Percentiles rank a stretch among this genome's conserved stretches.
Evolutionary conservation across 1,284 basidiomycete species (phyloP).

Genomic region (Rhodotorula sp.): DNA sequence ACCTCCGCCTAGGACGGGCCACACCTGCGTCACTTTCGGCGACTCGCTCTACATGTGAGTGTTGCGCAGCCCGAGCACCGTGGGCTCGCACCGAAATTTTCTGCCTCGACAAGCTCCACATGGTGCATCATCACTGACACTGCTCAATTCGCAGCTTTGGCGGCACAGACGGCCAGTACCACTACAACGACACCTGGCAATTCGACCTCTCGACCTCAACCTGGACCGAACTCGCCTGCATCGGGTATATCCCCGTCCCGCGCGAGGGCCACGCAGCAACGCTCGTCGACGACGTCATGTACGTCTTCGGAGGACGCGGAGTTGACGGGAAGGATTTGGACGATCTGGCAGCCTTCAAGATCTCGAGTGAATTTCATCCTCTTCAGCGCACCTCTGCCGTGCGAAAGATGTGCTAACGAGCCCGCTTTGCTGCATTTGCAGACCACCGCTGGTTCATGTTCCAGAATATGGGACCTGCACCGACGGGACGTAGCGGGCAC

Average conservation of each 20-base stretch:
- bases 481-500: slow-evolving; percentile 86
- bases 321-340: slow-evolving; percentile 95
- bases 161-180: slow-evolving; percentile 95
- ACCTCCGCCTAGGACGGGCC: slow-evolving; percentile 87
- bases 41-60: slow-evolving; percentile 82
- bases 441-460: slow-evolving; percentile 92
- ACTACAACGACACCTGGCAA: slow-evolving; percentile 99
- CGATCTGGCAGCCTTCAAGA: slow-evolving; percentile 94
- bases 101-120: too few species aligned
- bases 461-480: slow-evolving; percentile 96
- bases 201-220: slow-evolving; percentile 77
- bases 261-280: slow-evolving; percentile 96
- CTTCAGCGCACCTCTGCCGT: too few species aligned
- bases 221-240: slow-evolving; percentile 94
- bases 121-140: background rate
- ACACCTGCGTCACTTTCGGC: slow-evolving; percentile 79
- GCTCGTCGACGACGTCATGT: slow-evolving; percentile 95
- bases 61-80: background rate
- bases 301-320: slow-evolving; percentile 94
- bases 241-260: slow-evolving; percentile 94
- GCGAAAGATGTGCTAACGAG: too few species aligned
- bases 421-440: too few species aligned
- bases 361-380: slow-evolving; percentile 67
- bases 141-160: slow-evolving; percentile 68
- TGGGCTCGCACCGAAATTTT: too few species aligned